A percentile compares a stretch with the other conserved stretches of the same genome.
These are phyloP conservation scores for Apostasia ramifera DNA, from an alignment of 106 monocot genomes.

Conservation along the genomic window DNA sequence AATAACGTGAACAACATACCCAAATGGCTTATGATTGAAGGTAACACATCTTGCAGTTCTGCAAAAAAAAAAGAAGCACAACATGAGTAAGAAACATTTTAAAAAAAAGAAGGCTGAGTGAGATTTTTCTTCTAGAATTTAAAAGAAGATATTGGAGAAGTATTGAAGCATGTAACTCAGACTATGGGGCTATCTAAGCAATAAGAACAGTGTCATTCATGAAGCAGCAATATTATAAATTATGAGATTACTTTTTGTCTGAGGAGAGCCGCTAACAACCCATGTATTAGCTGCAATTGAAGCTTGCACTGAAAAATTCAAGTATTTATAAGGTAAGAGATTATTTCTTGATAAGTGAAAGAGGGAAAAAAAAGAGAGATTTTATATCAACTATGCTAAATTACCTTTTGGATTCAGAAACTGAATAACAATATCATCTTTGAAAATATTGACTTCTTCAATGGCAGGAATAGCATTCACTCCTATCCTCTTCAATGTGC, in stretches of 20 bases:
- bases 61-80: slow-evolving; percentile 6
- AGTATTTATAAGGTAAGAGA: not conserved
- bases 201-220: no score
- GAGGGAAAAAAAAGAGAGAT: not conserved
- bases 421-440: slow-evolving; percentile 72
- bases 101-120: not conserved
- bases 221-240: not conserved
- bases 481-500: slow-evolving; percentile 77
- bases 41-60: slow-evolving; percentile 76
- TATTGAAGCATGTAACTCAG: not conserved
- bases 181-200: no score
- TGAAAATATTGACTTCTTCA: slow-evolving; percentile 78
- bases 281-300: slow-evolving; percentile 83
- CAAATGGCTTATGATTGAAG: slow-evolving; percentile 68
- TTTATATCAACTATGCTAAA: not conserved
- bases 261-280: slow-evolving; percentile 72
- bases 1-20: slow-evolving; percentile 21
- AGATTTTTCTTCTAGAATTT: not conserved
- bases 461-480: slow-evolving; percentile 65
- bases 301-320: slow-evolving; percentile 60
- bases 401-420: slow-evolving; percentile 70
- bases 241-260: slow-evolving; percentile 58
- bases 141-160: not conserved
- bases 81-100: not conserved
- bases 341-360: not conserved